Base-by-base conservation (phyloP, 2,329 filamentous ascomycete genomes). In the Bertia moriformis region DNA sequence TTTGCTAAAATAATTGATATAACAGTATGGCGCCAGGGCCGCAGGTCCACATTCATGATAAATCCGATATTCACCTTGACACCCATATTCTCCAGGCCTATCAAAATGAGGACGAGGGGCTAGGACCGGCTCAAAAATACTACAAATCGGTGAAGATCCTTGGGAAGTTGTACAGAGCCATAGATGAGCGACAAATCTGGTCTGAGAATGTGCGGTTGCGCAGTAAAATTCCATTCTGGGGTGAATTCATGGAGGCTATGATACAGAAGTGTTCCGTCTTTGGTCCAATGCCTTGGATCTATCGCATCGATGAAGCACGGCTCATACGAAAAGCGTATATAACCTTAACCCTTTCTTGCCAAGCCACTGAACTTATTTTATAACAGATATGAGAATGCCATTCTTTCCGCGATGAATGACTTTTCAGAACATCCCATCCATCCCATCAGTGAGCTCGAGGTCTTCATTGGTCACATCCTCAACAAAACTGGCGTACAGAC, bases 131-230 rank as follows among this genome's bases (percentile, higher is more conserved):
- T 4, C 61, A 66, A 18, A 55, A 57, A 3, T 89, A 77, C 50
- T 88, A 91, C 52, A 57, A 55, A 20, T 86, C 79, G 2, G 47
- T 73, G 0, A 85, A 83, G 46, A 63, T 81, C 0, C 66, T 91
- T 0, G 85, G 85, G 0, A 56, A 66, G 3, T 61, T 93, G 0
- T 91, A 83, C 51, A 73, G 83, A 2, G 69, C 66, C 0, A 77
- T 93, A 10, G 74, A 93, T 46, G 84, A 91, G 53, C 64, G 66
- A 36, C 66, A 68, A 39, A 81, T 88, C 33, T 79, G 78, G 62
- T 47, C 56, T 5, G 52, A 68, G 4, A 56, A 76, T 14, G 64
- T 69, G 29, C 60, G n/a, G n/a, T n/a, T n/a, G n/a, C n/a, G n/a
- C n/a, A 48, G 45, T 4, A 48, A 29, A 29, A n/a, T 10, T 10